Evolutionary conservation across 2,329 filamentous ascomycete genomes (phyloP).

Genomic region (Aspergillus nomiae): DNA sequence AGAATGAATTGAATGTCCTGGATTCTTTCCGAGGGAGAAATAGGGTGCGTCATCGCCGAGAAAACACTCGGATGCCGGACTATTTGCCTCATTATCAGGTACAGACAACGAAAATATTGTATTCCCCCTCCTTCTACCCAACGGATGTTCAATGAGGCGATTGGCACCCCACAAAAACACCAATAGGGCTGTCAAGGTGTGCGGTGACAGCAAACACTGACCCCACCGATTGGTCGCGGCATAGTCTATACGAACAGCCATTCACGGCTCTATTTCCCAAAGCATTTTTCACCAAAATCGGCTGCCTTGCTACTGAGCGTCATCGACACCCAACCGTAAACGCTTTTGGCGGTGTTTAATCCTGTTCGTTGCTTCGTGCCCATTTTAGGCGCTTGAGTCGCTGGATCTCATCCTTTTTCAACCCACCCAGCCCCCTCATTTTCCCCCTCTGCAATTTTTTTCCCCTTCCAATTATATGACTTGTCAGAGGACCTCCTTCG

Average conservation of each 20-base stretch:
- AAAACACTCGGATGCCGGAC: neutral
- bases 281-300: constrained; percentile 10
- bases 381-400: constrained; percentile 21
- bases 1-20: neutral
- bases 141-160: neutral
- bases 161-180: neutral
- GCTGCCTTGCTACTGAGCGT: constrained; percentile 22
- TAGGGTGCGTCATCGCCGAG: neutral
- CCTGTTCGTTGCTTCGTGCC: constrained; percentile 27
- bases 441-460: constrained; percentile 3
- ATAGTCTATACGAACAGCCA: constrained; percentile 12
- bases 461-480: constrained; percentile 4
- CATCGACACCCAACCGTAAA: constrained; percentile 20
- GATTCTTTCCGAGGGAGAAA: neutral
- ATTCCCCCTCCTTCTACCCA: neutral
- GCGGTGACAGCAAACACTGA: constrained; percentile 11
- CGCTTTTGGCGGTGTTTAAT: constrained; percentile 12
- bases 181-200: neutral
- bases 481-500: neutral
- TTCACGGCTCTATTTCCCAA: constrained; percentile 10
- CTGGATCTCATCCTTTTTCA: constrained; percentile 12
- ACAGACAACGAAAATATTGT: neutral
- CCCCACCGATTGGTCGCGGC: constrained; percentile 23
- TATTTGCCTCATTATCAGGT: constrained; percentile 3
- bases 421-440: constrained; percentile 21